Evolutionary conservation across 441 rosid species (phyloP).

Genomic region (Gossypium gossypioides): DNA sequence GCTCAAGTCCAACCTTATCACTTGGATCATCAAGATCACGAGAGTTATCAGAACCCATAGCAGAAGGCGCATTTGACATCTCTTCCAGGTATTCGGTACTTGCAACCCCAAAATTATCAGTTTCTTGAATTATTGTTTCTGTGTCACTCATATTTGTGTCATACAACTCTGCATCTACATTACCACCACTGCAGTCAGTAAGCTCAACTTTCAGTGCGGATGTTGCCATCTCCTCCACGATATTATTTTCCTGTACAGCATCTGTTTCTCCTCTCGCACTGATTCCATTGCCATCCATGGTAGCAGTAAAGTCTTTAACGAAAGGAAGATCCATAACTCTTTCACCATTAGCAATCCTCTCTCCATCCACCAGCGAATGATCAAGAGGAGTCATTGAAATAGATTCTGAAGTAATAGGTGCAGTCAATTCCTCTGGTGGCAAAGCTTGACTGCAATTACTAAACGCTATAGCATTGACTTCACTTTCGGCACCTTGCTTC

Average conservation of each 20-base stretch:
- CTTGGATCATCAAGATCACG: conserved; percentile 1
- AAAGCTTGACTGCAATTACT: background rate
- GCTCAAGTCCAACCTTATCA: background rate
- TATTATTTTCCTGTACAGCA: conserved; percentile 8
- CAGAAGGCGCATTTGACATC: background rate
- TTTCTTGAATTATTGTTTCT: background rate
- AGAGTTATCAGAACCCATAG: background rate
- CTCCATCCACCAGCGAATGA: conserved; percentile 6
- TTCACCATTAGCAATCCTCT: conserved; percentile 1
- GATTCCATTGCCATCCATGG: background rate
- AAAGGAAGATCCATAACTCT: background rate
- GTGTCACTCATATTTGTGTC: background rate
- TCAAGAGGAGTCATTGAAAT: background rate
- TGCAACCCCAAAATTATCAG: background rate
- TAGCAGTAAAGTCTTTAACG: background rate
- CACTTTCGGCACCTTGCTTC: background rate
- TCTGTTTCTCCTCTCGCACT: background rate
- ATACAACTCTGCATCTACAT: conserved; percentile 12
- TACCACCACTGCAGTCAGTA: background rate
- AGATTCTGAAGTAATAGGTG: background rate
- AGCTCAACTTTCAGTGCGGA: background rate
- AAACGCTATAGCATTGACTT: background rate
- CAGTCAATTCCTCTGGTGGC: conserved; percentile 7
- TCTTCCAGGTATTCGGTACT: background rate
- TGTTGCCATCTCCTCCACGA: background rate